Conservation (phyloP, 805 yeast genomes). For the Metschnikowia chrysomelidarum region DNA sequence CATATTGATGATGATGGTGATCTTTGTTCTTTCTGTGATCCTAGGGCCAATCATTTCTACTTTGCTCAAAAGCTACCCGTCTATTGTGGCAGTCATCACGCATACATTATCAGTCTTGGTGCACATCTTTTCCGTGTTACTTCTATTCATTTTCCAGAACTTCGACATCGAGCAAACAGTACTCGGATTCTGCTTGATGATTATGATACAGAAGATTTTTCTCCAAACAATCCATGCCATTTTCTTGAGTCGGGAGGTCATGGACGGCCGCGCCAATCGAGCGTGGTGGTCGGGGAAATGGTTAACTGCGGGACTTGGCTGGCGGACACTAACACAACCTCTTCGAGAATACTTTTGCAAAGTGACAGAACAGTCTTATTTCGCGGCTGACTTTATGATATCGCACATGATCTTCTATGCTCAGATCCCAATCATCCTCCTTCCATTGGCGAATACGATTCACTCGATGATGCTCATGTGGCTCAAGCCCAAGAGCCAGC, state of each 20-base stretch:
- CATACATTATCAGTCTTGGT: conserved; percentile 30
- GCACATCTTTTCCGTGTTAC: conserved; percentile 52
- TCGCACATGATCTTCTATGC: conserved; percentile 57
- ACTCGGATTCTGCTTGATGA: conserved; percentile 56
- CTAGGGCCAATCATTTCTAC: conserved; percentile 50
- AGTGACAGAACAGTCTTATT: conserved; percentile 62
- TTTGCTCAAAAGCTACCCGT: conserved; percentile 46
- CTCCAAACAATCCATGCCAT: conserved; percentile 50
- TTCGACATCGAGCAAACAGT: conserved; percentile 62
- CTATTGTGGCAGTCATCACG: conserved; percentile 46
- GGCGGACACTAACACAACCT: conserved; percentile 61
- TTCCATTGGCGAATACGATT: conserved; percentile 64
- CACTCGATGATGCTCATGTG: conserved; percentile 68
- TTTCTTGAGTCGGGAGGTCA: conserved; percentile 60
- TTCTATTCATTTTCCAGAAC: conserved; percentile 65
- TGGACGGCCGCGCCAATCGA: conserved; percentile 55
- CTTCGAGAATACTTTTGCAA: conserved; percentile 63
- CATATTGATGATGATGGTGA: conserved; percentile 33
- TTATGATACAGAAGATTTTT: conserved; percentile 56
- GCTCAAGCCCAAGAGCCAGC: conserved; percentile 56
- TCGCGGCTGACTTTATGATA: conserved; percentile 60
- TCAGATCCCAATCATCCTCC: conserved; percentile 58
- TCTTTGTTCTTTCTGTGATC: conserved; percentile 45
- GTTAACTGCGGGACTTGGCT: conserved; percentile 61
- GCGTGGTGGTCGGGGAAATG: conserved; percentile 72